phyloP scores from a whole-genome alignment of 2,329 filamentous ascomycete genomes.

The Scedosporium dehoogii region DNA sequence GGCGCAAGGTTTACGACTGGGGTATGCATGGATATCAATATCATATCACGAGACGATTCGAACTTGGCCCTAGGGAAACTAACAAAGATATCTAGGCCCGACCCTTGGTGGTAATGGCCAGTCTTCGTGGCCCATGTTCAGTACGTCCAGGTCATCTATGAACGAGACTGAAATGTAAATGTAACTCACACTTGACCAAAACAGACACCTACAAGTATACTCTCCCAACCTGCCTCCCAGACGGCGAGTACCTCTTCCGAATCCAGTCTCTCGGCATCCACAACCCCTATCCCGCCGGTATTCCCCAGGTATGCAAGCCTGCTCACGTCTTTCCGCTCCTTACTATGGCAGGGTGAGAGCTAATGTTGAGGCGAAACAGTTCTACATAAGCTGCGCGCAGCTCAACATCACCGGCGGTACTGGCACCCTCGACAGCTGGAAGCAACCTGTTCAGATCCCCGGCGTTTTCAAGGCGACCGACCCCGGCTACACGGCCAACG shows the following conservation, averaged over 20 bases:
- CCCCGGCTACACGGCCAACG: conserved; percentile 29
- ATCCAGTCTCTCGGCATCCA: conserved; percentile 53
- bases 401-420: conserved; percentile 29
- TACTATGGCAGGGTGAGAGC: background rate
- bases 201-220: conserved; percentile 20
- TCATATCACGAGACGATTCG: conserved; percentile 3
- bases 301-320: conserved; percentile 21
- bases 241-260: conserved; percentile 49
- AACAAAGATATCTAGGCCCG: conserved; percentile 14
- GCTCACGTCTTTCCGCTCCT: conserved; percentile 5
- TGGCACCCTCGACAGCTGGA: conserved; percentile 31
- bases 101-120: conserved; percentile 19
- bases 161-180: background rate
- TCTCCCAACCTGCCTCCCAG: conserved; percentile 40
- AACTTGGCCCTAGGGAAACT: background rate
- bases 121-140: conserved; percentile 9
- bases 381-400: conserved; percentile 38
- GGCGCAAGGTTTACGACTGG: conserved; percentile 29
- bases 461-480: conserved; percentile 31
- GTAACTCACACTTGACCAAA: conserved; percentile 7
- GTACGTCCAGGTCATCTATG: conserved; percentile 21
- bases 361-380: conserved; percentile 21
- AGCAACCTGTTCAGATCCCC: conserved; percentile 30
- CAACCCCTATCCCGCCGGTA: conserved; percentile 33
- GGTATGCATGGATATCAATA: conserved; percentile 4